Conservation (phyloP, 257 asterid genomes). For the Catharanthus roseus region DNA sequence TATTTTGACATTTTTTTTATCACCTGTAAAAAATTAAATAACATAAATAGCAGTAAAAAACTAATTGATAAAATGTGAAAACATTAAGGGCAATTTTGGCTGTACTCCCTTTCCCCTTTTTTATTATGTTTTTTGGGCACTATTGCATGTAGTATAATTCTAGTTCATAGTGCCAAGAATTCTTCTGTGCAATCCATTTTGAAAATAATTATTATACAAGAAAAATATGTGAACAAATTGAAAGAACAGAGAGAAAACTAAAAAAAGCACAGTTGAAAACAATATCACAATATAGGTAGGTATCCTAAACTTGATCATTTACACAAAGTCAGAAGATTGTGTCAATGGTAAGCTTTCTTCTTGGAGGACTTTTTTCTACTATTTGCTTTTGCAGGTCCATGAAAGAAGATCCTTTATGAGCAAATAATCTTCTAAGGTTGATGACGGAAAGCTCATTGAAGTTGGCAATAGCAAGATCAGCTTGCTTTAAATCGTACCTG, state of each 20-base stretch:
- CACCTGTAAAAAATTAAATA: too few species aligned
- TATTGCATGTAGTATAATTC: background rate
- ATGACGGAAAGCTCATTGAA: constrained; percentile 83
- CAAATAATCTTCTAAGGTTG: constrained; percentile 80
- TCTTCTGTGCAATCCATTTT: background rate
- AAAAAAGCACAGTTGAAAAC: background rate
- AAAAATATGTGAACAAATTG: background rate
- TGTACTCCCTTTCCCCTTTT: too few species aligned
- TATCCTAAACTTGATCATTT: background rate
- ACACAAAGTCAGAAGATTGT: constrained; percentile 39
- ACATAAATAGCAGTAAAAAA: too few species aligned
- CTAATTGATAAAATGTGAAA: too few species aligned
- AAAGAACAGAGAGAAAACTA: background rate
- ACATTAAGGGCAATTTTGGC: too few species aligned
- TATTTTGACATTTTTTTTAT: too few species aligned
- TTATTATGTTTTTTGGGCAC: too few species aligned
- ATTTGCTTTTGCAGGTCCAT: constrained; percentile 91
- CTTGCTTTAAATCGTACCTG: constrained; percentile 84
- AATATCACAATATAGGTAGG: background rate
- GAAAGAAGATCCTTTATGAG: constrained; percentile 73
- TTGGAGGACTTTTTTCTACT: constrained; percentile 54
- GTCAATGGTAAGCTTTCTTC: constrained; percentile 82
- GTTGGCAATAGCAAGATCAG: constrained; percentile 78
- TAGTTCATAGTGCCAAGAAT: background rate
- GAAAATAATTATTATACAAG: background rate